Conservation (phyloP, 1,284 basidiomycete species). For the Trametes hirsuta region DNA sequence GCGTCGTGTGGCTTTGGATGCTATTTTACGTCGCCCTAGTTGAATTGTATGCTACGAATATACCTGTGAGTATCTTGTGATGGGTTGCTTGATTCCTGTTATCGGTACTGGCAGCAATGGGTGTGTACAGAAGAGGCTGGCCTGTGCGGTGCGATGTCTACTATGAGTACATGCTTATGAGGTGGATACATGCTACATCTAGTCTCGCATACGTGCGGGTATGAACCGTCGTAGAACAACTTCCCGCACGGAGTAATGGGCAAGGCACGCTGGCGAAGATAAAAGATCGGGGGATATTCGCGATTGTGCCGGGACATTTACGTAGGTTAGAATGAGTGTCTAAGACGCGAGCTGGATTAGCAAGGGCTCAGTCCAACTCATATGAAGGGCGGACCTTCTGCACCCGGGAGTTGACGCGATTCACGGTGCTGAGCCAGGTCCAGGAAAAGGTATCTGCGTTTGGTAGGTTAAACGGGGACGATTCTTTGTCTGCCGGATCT, state of each 20-base stretch:
- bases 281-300: conserved; percentile 57
- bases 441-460: conserved; percentile 81
- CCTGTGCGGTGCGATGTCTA: not conserved
- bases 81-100: not conserved
- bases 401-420: conserved; percentile 96
- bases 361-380: not conserved
- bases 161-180: not conserved
- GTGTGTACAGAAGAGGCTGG: too few relatives aligned
- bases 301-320: conserved; percentile 81
- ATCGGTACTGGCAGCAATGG: not conserved
- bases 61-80: conserved; percentile 5
- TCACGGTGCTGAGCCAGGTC: conserved; percentile 97
- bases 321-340: conserved; percentile 90
- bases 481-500: conserved; percentile 70
- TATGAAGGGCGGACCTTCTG: conserved; percentile 72
- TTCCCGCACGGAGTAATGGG: conserved; percentile 81
- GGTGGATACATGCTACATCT: conserved; percentile 21
- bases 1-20: conserved; percentile 2
- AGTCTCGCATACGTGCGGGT: conserved; percentile 92
- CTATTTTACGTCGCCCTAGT: conserved; percentile 12
- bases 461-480: conserved; percentile 63
- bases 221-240: conserved; percentile 87
- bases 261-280: conserved; percentile 69
- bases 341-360: conserved; percentile 34
- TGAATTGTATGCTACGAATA: conserved; percentile 11